phyloP scores from a whole-genome alignment of 176 grass and related monocot species.

The Carex cristatella region DNA sequence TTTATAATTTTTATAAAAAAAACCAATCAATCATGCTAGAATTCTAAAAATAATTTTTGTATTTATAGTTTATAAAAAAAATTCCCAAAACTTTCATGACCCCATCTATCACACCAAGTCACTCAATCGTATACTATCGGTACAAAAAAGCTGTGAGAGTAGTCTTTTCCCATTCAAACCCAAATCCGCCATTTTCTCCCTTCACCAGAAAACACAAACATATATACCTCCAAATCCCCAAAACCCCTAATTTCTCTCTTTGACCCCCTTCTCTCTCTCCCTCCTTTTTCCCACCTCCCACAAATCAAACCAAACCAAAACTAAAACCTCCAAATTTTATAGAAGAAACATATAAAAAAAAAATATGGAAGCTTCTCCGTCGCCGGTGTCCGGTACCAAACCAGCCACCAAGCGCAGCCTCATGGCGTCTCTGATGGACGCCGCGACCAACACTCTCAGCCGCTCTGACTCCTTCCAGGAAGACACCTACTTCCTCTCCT shows the following conservation, averaged over 20 bases:
- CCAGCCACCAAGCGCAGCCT: constrained; percentile 61
- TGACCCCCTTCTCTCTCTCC: not conserved
- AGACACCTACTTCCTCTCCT: constrained; percentile 79
- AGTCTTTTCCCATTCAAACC: constrained; percentile 12
- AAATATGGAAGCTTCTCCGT: constrained; percentile 17
- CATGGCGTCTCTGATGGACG: constrained; percentile 74
- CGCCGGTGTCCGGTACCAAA: not conserved
- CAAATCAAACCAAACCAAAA: not conserved
- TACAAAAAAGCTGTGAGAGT: not conserved
- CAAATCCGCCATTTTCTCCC: constrained; percentile 21
- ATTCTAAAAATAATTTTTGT: too few relatives aligned
- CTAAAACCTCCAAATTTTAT: not conserved
- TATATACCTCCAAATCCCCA: constrained; percentile 9
- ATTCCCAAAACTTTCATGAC: not conserved
- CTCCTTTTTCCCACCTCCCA: not conserved
- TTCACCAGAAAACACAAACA: not conserved
- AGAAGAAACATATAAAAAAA: not conserved
- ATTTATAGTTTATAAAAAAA: too few relatives aligned
- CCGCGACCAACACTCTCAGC: constrained; percentile 28
- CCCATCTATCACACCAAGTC: not conserved
- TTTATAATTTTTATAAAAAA: too few relatives aligned
- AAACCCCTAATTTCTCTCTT: not conserved
- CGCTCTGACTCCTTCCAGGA: constrained; percentile 79
- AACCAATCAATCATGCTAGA: too few relatives aligned
- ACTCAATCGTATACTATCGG: not conserved